These are phyloP conservation scores for Alectoria sarmentosa DNA, from an alignment of 495 filamentous ascomycete genomes.

Conservation along the genomic window DNA sequence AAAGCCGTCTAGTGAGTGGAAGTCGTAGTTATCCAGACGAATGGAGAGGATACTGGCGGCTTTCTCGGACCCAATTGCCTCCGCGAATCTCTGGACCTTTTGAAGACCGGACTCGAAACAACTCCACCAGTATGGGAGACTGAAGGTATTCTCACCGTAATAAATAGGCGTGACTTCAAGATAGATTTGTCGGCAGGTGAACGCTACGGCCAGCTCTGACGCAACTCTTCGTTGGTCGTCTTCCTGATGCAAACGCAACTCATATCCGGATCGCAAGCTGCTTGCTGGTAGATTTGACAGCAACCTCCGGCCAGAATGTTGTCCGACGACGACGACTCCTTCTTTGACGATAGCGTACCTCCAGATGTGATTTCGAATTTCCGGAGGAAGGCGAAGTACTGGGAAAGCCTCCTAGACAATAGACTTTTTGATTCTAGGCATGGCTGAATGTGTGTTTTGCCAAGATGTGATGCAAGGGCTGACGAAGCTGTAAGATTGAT, in stretches of 20 bases:
- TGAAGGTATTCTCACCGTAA: not conserved
- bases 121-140: not conserved
- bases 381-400: not conserved
- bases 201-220: not conserved
- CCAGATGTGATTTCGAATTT: conserved; percentile 12
- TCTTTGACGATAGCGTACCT: not conserved
- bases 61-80: not conserved
- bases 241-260: not conserved
- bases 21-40: not conserved
- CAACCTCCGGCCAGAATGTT: no score
- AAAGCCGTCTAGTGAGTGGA: no score
- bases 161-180: conserved; percentile 8
- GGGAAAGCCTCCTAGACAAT: not conserved
- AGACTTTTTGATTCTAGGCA: not conserved
- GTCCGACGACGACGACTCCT: not conserved
- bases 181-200: conserved; percentile 10
- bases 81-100: not conserved
- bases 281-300: not conserved
- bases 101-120: no score
- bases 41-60: no score
- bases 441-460: not conserved
- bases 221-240: not conserved
- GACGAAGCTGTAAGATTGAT: not conserved
- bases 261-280: not conserved
- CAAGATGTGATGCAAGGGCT: no score